Percentiles rank a stretch among this genome's conserved stretches.
Conservation (phyloP, 129 eudicot species). For the Saussurea involucrata region DNA sequence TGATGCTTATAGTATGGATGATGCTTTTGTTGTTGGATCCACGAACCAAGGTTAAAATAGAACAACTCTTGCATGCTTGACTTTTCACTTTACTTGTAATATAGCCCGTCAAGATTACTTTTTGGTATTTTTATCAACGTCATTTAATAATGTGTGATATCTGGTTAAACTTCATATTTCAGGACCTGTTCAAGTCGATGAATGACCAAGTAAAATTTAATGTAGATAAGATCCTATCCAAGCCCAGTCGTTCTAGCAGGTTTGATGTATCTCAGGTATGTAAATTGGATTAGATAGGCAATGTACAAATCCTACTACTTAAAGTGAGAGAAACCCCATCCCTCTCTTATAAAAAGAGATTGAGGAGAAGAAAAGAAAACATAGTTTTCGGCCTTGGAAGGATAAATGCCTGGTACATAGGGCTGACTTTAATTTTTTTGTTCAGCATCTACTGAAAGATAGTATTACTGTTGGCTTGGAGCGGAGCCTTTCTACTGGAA, state of each 20-base stretch:
- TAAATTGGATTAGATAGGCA: neutral
- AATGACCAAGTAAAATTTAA: conserved; percentile 33
- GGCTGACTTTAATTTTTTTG: neutral
- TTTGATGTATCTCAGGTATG: conserved; percentile 80
- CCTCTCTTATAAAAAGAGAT: too few species aligned
- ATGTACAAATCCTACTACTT: neutral
- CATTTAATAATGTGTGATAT: neutral
- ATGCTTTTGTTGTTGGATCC: conserved; percentile 16
- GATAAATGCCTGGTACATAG: too few species aligned
- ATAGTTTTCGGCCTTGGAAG: too few species aligned
- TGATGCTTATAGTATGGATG: neutral
- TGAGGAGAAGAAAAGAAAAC: too few species aligned
- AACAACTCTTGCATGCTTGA: neutral
- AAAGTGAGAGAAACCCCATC: too few species aligned
- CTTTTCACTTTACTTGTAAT: neutral
- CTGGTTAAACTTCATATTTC: conserved; percentile 12
- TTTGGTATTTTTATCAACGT: neutral
- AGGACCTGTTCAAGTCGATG: conserved; percentile 92
- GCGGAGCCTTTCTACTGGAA: conserved; percentile 84
- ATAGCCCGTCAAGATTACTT: neutral
- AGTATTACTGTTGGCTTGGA: conserved; percentile 73
- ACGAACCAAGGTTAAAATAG: conserved; percentile 1
- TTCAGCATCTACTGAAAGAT: conserved; percentile 49
- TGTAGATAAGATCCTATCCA: conserved; percentile 40
- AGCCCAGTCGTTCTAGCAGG: conserved; percentile 50